Evolutionary conservation across 2,329 filamentous ascomycete genomes (phyloP), one percentile per base, ranked within the genome.

Genomic region (Byssoonygena ceratinophila): DNA sequence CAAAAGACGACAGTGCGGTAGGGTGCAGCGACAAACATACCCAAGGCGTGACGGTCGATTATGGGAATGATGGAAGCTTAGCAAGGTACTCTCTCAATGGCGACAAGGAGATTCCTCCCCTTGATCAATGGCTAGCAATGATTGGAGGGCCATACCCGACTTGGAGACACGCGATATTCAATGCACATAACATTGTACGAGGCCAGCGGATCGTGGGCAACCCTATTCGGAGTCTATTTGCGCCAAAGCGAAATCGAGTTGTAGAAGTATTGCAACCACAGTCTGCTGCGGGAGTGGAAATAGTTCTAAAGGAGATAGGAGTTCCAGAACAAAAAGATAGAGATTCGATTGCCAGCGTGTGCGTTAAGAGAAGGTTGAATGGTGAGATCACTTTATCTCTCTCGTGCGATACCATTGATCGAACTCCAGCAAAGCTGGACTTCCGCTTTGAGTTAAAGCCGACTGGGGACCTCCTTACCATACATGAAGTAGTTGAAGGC

Each of bases 201-300:
- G 92, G 90, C n/a, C 85, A 95, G 68, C 89, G 94, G 65, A 97
- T 95, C 75, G 88, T 97, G 74, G 94, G 87, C 54, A 98, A 98
- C 72, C 92, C 92, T 0, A 85, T 96, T 73, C 85, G 84, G 66
- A 83, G 91, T 53, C 89, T 98, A 55, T 91, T 97, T 59, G 84
- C 87, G 7, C 92, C 92, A 12, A 80, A 82, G 14, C 82, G 83
- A 27, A 92, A 92, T 44, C 81, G 97, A 69, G 84, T 89, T 55
- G 87, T 98, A 27, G 91, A 98, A 72, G 85, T 98, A 56, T 69
- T 77, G 20, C 74, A 91, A 64, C 89, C 91, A n/a, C 11, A 16
- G 14, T 36, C 34, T 16, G 6, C 4, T n/a, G 14, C 34, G 4
- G 34, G 14, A 4, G 34, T 14, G n/a, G 34, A 36, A 12, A n/a